A percentile compares a stretch with the other conserved stretches of the same genome.
Conservation (phyloP, 1,284 basidiomycete genomes). For the Prillingera fragicola region DNA sequence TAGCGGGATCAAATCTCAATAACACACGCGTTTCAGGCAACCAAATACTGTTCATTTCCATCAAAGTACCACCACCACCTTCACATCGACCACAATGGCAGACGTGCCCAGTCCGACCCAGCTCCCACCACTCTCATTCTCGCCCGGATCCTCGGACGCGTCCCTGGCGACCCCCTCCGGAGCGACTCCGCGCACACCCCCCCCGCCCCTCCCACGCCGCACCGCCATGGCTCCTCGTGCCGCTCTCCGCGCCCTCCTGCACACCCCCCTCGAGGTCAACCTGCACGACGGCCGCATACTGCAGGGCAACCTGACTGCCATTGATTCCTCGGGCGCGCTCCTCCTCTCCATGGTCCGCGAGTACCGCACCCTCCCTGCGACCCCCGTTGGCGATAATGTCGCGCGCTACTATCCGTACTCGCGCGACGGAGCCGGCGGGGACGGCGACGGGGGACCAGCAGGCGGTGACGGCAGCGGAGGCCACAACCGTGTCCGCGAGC, state of each 20-base stretch:
- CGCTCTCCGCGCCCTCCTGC: conserved; percentile 14
- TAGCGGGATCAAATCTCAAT: too few species aligned
- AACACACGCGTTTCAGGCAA: too few species aligned
- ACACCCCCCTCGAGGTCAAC: conserved; percentile 6
- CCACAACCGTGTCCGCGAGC: conserved; percentile 3
- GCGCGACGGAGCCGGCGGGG: not conserved
- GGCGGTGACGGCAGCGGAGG: not conserved
- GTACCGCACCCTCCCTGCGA: conserved; percentile 3
- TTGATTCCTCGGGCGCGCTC: conserved; percentile 8
- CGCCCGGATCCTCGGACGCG: too few species aligned
- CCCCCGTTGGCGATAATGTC: conserved; percentile 1
- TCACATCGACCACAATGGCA: too few species aligned
- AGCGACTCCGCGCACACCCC: not conserved
- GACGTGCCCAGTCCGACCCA: too few species aligned
- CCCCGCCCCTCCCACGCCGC: too few species aligned
- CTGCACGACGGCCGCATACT: conserved; percentile 13
- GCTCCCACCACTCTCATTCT: too few species aligned
- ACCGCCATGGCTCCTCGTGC: not conserved
- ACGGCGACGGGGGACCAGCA: not conserved
- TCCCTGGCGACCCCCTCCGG: not conserved
- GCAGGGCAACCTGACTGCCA: conserved; percentile 6
- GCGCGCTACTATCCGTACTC: conserved; percentile 13
- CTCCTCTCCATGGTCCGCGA: conserved; percentile 11
- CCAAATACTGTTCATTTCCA: too few species aligned
- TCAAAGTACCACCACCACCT: too few species aligned